Percentiles rank a stretch among this genome's conserved stretches.
phyloP scores from a whole-genome alignment of 108 stramenopile species.

The Fistulifera pelliculosa region DNA sequence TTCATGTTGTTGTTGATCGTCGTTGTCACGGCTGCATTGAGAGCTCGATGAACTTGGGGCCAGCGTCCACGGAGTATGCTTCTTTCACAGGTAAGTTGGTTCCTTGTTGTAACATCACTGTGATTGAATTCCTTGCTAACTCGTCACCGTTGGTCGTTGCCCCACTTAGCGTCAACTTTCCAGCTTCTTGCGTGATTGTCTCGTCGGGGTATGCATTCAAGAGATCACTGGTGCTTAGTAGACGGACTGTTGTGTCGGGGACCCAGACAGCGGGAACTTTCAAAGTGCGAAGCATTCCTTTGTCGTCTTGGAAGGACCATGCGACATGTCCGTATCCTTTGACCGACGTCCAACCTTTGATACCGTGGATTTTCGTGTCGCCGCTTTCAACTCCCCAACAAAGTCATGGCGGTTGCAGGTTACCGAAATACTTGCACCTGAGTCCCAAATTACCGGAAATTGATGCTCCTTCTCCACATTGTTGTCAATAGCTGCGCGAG shows the following conservation, averaged over 20 bases:
- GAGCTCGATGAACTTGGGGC: not conserved
- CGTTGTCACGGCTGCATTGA: not conserved
- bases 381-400: slow-evolving; percentile 3
- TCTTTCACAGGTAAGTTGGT: slow-evolving; percentile 2
- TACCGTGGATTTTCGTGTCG: not conserved
- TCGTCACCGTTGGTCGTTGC: not conserved
- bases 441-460: slow-evolving; percentile 21
- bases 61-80: not conserved
- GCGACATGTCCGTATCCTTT: not conserved
- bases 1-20: slow-evolving; percentile 28
- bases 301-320: not conserved
- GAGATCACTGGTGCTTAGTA: slow-evolving; percentile 10
- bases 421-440: slow-evolving; percentile 22
- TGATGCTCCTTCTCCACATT: not conserved
- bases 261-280: not conserved
- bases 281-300: not conserved
- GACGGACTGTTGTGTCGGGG: slow-evolving; percentile 4
- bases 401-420: slow-evolving; percentile 11
- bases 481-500: no score
- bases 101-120: not conserved
- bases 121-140: no score
- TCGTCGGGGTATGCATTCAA: slow-evolving; percentile 7
- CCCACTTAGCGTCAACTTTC: not conserved
- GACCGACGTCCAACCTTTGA: not conserved
- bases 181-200: not conserved